Evolutionary conservation across 139 green algal genomes (phyloP).

Genomic region (Chlamydomonas sp.): DNA sequence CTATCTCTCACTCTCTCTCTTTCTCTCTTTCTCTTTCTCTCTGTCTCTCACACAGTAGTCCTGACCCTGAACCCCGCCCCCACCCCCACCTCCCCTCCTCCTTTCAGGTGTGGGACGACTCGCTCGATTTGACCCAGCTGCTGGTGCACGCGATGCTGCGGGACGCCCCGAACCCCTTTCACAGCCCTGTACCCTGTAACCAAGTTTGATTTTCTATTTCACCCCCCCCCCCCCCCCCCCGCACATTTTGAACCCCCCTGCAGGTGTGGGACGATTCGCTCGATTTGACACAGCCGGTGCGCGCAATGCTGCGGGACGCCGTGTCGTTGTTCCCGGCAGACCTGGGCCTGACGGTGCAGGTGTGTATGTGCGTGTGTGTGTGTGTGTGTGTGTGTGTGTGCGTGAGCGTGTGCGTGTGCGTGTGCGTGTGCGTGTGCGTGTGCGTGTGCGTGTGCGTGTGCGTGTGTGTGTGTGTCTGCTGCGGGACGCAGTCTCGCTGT

Average conservation of each 20-base stretch:
- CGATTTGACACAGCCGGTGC: constrained; percentile 29
- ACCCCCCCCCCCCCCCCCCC: background rate
- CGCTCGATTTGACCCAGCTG: constrained; percentile 11
- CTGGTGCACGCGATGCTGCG: constrained; percentile 41
- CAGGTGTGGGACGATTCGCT: constrained; percentile 31
- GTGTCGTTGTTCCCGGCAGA: constrained; percentile 41
- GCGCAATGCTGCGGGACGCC: constrained; percentile 34
- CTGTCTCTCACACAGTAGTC: background rate
- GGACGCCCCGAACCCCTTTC: no score
- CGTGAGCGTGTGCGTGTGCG: no score
- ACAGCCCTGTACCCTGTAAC: no score
- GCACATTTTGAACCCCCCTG: constrained; percentile 19
- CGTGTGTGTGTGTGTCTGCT: background rate
- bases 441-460: background rate
- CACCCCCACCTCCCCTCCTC: constrained; percentile 2
- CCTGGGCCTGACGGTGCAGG: background rate
- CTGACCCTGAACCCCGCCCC: background rate
- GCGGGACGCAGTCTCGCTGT: background rate
- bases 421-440: no score
- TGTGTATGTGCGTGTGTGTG: no score
- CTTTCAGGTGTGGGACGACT: constrained; percentile 35
- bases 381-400: no score
- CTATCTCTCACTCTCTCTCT: background rate
- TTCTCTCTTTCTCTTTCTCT: no score
- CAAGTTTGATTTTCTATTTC: no score